Evolutionary conservation across 306 rosid species (phyloP).

Genomic region (Alnus glutinosa): DNA sequence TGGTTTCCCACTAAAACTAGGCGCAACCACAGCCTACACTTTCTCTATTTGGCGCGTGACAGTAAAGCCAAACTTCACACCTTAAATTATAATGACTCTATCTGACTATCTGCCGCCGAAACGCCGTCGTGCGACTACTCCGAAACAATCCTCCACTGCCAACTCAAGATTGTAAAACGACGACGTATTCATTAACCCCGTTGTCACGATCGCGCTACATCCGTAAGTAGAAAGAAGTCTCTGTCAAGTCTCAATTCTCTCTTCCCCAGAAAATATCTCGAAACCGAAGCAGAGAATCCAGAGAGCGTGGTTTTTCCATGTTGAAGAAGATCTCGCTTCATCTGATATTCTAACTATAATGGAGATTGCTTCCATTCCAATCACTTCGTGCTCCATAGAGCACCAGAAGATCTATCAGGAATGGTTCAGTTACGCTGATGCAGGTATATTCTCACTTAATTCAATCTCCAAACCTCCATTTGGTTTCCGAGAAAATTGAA

Average conservation of each 20-base stretch:
- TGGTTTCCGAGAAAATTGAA: constrained; percentile 5
- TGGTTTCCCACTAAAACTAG: not conserved
- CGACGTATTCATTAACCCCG: constrained; percentile 5
- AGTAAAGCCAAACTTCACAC: not conserved
- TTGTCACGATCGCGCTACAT: not conserved
- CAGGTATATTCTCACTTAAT: constrained; percentile 46
- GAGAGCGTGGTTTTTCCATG: not conserved
- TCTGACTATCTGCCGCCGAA: no score
- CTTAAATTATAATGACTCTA: not conserved
- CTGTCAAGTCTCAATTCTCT: not conserved
- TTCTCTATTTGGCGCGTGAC: not conserved
- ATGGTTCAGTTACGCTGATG: constrained; percentile 85
- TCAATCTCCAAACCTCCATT: not conserved
- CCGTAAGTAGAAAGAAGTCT: not conserved
- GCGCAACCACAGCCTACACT: not conserved
- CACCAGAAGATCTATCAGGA: constrained; percentile 58
- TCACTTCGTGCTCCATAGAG: constrained; percentile 55
- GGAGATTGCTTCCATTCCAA: constrained; percentile 65
- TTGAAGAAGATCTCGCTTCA: not conserved
- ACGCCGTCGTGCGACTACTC: not conserved
- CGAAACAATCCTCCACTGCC: not conserved
- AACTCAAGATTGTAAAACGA: constrained; percentile 9
- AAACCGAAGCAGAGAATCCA: not conserved
- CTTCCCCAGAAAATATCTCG: not conserved
- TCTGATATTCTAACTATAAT: constrained; percentile 20